Evolutionary conservation across 495 filamentous ascomycete species (phyloP), one percentile per base, ranked within the genome.

Genomic region (Pseudotulostoma volvatum): DNA sequence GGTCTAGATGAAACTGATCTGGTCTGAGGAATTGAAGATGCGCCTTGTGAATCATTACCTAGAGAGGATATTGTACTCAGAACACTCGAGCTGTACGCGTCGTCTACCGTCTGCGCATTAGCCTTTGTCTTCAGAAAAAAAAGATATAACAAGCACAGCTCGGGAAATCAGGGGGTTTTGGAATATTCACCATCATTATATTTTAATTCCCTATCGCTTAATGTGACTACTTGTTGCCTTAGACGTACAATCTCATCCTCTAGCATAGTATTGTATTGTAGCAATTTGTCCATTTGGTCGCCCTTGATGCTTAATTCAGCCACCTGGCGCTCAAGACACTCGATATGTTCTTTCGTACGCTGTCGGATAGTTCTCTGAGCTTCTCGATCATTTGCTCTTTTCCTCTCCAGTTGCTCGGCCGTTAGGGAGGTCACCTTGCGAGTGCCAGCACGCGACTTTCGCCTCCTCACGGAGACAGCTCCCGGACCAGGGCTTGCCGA

Each of bases 381-480:
- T 46, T 77, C 73, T 33, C 73, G 68, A 44, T 77, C 73, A 50
- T 75, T 75, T 36, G 71, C 71, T 37, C 73, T 66, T 45, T 77
- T 77, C 33, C 73, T 60, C 40, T 77, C 73, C 17, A 77, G 56
- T 44, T 77, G 72, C 31, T 72, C 71, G 17, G 65, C 61, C 3
- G 69, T 70, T 36, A 77, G 54, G 2, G 67, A 66, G 4, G 70
- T 63, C 23, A 77, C 73, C 45, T 68, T 76, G 40, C 74, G 60
- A 18, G 71, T 70, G 1, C 73, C 72, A 11, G 70, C 68, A 43
- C 74, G 63, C 16, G 72, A 69, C 34, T 69, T 66, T 35, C 57
- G 51, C 39, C 51, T 60, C 40, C 53, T 61, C 16, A 43, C 37
- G 16, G 46, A 39, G 9, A 42, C 34, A 14, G 37, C 36, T 34